Evolutionary conservation across 2,329 filamentous ascomycete genomes (phyloP).

Genomic region (Trichothecium sympodiale): DNA sequence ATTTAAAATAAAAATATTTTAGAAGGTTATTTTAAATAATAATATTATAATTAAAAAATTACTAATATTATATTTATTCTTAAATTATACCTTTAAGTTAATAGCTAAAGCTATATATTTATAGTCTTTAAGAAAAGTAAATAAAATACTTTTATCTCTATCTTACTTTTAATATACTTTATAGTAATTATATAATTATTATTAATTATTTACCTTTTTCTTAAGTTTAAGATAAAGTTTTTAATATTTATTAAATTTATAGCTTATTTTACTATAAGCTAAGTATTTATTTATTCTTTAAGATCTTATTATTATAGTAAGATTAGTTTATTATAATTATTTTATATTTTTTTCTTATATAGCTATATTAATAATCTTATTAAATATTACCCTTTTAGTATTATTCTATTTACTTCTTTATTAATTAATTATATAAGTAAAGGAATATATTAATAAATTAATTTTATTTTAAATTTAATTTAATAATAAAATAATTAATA

Average conservation of each 20-base stretch:
- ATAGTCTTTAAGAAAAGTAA: no score
- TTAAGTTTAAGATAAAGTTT: background rate
- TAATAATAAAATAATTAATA: no score
- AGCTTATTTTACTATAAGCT: background rate
- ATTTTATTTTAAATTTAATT: background rate
- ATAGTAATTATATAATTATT: background rate
- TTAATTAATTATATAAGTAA: background rate
- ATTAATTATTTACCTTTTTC: background rate
- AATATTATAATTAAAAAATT: background rate
- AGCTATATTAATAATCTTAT: background rate
- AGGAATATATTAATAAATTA: constrained; percentile 1
- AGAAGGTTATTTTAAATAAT: background rate
- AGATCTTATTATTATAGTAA: background rate
- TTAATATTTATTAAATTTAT: background rate
- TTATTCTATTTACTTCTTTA: background rate
- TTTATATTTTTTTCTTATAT: background rate
- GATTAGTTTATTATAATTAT: background rate
- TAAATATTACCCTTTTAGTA: background rate
- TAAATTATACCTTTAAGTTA: background rate
- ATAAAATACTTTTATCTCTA: no score
- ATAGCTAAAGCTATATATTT: no score
- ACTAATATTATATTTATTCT: background rate
- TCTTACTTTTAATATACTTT: background rate
- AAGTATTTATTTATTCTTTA: background rate
- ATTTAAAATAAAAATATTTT: no score